Evolutionary conservation across 768 basidiomycete genomes (phyloP).

Genomic region (Crassisporium funariophilum): DNA sequence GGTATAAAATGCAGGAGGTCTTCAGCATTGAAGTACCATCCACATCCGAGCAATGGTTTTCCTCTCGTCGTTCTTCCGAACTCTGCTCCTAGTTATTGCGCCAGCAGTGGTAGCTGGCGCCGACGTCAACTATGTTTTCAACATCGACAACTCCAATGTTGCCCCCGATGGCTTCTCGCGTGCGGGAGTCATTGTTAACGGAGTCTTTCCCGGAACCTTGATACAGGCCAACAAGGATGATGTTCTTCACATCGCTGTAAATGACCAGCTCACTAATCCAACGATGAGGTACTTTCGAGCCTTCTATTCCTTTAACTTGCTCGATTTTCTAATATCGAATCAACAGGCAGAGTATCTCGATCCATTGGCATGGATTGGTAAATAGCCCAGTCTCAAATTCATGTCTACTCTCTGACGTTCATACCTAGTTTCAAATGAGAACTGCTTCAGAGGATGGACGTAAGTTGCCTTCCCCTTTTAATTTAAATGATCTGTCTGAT

Average conservation of each 20-base stretch:
- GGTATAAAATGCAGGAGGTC: too few species aligned
- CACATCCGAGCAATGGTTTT: too few species aligned
- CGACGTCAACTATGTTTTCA: conserved; percentile 23
- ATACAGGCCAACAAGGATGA: conserved; percentile 43
- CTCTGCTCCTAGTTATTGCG: too few species aligned
- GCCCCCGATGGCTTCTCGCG: conserved; percentile 44
- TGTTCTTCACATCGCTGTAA: conserved; percentile 32
- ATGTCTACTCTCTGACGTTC: not conserved
- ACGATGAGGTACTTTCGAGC: conserved; percentile 29
- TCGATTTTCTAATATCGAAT: not conserved
- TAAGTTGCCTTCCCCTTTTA: too few species aligned
- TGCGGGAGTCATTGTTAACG: conserved; percentile 43
- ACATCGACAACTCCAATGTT: conserved; percentile 38
- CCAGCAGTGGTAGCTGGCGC: too few species aligned
- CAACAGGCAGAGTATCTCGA: conserved; percentile 31
- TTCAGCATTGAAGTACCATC: too few species aligned
- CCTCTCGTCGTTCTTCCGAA: too few species aligned
- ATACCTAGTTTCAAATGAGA: conserved; percentile 39
- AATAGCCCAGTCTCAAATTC: not conserved
- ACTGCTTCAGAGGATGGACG: conserved; percentile 50
- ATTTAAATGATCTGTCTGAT: conserved; percentile 6
- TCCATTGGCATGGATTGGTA: conserved; percentile 38
- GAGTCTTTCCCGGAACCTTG: conserved; percentile 39
- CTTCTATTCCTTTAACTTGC: not conserved
- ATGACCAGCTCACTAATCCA: conserved; percentile 33